Base-by-base conservation (phyloP, 2,329 filamentous ascomycete genomes). In the Penicillium sp. region DNA sequence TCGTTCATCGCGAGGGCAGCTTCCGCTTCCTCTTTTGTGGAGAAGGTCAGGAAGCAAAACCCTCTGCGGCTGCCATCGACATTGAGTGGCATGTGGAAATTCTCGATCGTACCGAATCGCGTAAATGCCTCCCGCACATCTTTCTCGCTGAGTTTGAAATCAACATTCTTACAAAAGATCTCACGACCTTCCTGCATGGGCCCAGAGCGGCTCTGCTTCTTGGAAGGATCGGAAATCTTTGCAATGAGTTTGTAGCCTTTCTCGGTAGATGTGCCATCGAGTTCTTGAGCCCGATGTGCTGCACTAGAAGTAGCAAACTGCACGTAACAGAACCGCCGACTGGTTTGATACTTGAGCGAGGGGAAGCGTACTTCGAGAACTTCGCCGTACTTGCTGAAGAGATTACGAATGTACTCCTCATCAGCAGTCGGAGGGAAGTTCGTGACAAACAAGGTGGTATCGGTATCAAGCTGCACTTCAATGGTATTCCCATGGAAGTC, bases 271-370 rank as follows among this genome's bases (percentile, higher is more conserved):
- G 80, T 85, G 24, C 87, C 87, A 64, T 96, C 81, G 44, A 96
- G 81, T 52, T 83, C 75, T 0, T 86, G 87, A 1, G 92, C 92
- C 44, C 82, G 83, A 35, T 83, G 79, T 0, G 91, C 89, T 46
- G 83, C 81, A n/a, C 80, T 79, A 2, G 81, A 72, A 28, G 84
- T 83, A 43, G 85, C 81, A 68, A 96, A 96, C n/a, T 95, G 90
- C 6, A 96, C 80, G 70, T 99, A 99, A 76, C 92, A 96, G 75
- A 99, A 99, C 22, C 94, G 87, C 28, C 94, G 89, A 62, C 89
- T 86, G 1, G 87, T 86, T 64, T 96, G 92, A 70, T 82, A 91
- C 69, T 95, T 95, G 46, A 99, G 81, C 50, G 90, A 96, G 2
- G 94, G 94, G 74, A 94, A 94, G 20, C 94, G 87, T 46, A 97